Evolutionary conservation across 1,139 yeast species (phyloP).

Genomic region (Candida sanyaensis): DNA sequence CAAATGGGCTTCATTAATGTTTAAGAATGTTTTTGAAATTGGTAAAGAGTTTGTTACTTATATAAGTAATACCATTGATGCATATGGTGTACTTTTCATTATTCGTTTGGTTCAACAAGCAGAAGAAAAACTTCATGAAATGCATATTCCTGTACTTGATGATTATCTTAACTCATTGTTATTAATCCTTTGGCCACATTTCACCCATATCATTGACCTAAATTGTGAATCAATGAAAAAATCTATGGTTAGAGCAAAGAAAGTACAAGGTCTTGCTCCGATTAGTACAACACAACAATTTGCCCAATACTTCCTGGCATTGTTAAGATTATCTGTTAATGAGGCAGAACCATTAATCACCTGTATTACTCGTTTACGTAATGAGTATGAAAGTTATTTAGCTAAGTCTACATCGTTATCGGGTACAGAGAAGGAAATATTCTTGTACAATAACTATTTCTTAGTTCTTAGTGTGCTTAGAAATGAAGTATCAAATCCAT

Average conservation of each 20-base stretch:
- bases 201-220: slow-evolving; percentile 72
- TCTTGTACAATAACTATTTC: slow-evolving; percentile 76
- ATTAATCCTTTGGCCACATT: slow-evolving; percentile 80
- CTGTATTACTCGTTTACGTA: slow-evolving; percentile 67
- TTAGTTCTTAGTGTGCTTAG: slow-evolving; percentile 50
- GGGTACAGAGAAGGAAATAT: slow-evolving; percentile 60
- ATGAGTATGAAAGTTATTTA: slow-evolving; percentile 76
- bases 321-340: slow-evolving; percentile 56
- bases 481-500: slow-evolving; percentile 46
- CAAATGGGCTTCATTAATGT: slow-evolving; percentile 52
- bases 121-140: slow-evolving; percentile 62
- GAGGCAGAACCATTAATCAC: slow-evolving; percentile 71
- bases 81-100: slow-evolving; percentile 76
- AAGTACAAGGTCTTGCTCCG: slow-evolving; percentile 55
- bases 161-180: slow-evolving; percentile 70
- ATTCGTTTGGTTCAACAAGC: slow-evolving; percentile 70
- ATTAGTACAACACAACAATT: slow-evolving; percentile 70
- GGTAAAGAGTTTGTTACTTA: slow-evolving; percentile 36
- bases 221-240: slow-evolving; percentile 70
- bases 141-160: slow-evolving; percentile 72
- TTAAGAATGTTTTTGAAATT: slow-evolving; percentile 51
- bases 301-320: slow-evolving; percentile 71
- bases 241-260: slow-evolving; percentile 20
- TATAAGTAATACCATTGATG: slow-evolving; percentile 50
- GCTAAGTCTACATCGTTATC: slow-evolving; percentile 57